A percentile compares a stretch with the other conserved stretches of the same genome.
Evolutionary conservation across 495 filamentous ascomycete species (phyloP).

Genomic region (Aeminium ludgeri): DNA sequence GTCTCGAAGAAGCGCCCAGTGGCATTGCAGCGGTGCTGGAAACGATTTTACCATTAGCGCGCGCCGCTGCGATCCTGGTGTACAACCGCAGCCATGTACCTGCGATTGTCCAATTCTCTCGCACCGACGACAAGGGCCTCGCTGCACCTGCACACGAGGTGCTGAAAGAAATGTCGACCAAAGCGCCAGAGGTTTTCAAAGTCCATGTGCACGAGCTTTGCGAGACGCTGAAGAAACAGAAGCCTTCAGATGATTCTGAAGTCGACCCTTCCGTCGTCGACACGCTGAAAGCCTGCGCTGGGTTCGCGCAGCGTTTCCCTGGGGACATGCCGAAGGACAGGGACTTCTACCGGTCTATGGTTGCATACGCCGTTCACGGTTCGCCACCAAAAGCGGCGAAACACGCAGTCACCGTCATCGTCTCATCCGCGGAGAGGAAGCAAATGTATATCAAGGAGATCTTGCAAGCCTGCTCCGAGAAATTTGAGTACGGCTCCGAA

Average conservation of each 20-base stretch:
- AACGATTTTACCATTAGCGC: constrained; percentile 67
- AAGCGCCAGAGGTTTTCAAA: constrained; percentile 75
- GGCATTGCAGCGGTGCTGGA: constrained; percentile 45
- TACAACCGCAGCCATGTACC: constrained; percentile 91
- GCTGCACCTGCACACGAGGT: constrained; percentile 73
- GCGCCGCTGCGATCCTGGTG: constrained; percentile 62
- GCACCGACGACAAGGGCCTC: constrained; percentile 61
- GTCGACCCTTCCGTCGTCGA: constrained; percentile 60
- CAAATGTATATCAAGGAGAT: constrained; percentile 80
- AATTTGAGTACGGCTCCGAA: constrained; percentile 57
- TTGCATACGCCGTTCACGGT: constrained; percentile 65
- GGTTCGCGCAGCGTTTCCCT: constrained; percentile 71
- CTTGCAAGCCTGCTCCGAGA: constrained; percentile 50
- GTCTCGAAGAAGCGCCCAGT: constrained; percentile 46
- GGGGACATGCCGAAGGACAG: constrained; percentile 71
- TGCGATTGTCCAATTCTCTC: constrained; percentile 70
- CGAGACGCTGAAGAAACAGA: constrained; percentile 61
- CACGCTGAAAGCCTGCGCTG: constrained; percentile 80
- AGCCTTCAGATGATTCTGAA: constrained; percentile 46
- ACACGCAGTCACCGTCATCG: constrained; percentile 77
- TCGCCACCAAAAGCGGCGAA: constrained; percentile 72
- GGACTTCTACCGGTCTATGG: constrained; percentile 65
- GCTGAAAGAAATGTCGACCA: constrained; percentile 77
- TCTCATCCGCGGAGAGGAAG: constrained; percentile 63
- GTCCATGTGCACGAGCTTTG: constrained; percentile 86